Conservation (phyloP, 495 filamentous ascomycete species). For the Poronia punctata region DNA sequence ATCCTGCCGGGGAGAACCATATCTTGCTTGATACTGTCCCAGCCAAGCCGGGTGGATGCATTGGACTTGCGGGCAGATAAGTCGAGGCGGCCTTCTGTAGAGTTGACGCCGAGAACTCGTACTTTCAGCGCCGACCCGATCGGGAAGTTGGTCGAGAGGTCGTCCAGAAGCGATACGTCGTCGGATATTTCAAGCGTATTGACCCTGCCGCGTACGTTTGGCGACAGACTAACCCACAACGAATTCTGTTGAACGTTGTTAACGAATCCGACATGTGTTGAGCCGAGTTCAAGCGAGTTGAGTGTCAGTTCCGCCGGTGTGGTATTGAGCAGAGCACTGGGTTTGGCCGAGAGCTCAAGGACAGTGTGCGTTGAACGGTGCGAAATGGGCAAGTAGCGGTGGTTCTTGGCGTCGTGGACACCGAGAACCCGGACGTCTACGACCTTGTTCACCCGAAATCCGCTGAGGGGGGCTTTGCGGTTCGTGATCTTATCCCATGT, state of each 20-base stretch:
- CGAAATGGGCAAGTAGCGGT: conserved; percentile 85
- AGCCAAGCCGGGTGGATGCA: conserved; percentile 49
- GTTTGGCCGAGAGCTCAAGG: conserved; percentile 84
- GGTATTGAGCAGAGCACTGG: conserved; percentile 50
- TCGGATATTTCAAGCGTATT: conserved; percentile 76
- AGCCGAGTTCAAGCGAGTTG: conserved; percentile 65
- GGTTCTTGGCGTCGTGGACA: conserved; percentile 81
- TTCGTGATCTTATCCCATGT: conserved; percentile 78
- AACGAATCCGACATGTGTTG: conserved; percentile 69
- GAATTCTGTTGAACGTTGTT: conserved; percentile 75
- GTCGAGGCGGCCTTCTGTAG: conserved; percentile 67
- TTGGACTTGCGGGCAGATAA: conserved; percentile 61
- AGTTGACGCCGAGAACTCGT: conserved; percentile 67
- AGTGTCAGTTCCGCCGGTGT: conserved; percentile 54
- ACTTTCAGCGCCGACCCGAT: conserved; percentile 77
- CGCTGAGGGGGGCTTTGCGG: conserved; percentile 65
- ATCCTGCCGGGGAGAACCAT: conserved; percentile 78
- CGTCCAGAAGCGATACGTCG: conserved; percentile 65
- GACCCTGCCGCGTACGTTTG: conserved; percentile 82
- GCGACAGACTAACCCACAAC: conserved; percentile 84
- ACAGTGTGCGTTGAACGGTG: conserved; percentile 75
- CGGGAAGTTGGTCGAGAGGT: conserved; percentile 78
- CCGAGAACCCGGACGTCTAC: conserved; percentile 74
- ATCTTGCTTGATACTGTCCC: conserved; percentile 62
- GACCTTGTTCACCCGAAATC: conserved; percentile 62